Percentiles rank a stretch among this genome's conserved stretches.
Evolutionary conservation across 2,329 filamentous ascomycete genomes (phyloP).

Genomic region (Magnaporthales sp.): DNA sequence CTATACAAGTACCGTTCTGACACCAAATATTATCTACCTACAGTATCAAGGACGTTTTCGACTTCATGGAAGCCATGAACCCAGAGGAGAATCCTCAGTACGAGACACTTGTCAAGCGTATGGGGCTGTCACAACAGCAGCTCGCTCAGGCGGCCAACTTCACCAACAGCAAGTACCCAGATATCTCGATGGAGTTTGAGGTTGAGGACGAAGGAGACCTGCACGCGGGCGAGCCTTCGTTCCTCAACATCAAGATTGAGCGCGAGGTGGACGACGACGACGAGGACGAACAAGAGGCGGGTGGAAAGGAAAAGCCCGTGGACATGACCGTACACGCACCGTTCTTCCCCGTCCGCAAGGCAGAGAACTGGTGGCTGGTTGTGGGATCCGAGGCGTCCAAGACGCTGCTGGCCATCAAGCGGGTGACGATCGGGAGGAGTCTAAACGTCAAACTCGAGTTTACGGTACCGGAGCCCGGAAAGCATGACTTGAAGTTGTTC

Average conservation of each 20-base stretch:
- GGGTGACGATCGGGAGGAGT: conserved; percentile 71
- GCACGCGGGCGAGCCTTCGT: conserved; percentile 69
- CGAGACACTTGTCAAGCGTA: conserved; percentile 62
- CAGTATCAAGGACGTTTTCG: conserved; percentile 86
- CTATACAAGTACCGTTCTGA: conserved; percentile 19
- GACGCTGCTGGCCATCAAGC: conserved; percentile 85
- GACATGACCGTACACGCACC: conserved; percentile 87
- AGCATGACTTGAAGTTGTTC: conserved; percentile 83
- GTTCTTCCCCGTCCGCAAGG: conserved; percentile 86
- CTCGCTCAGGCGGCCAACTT: conserved; percentile 86
- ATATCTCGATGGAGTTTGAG: conserved; percentile 84
- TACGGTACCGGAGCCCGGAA: conserved; percentile 73
- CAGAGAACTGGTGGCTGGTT: conserved; percentile 98
- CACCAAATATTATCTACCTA: conserved; percentile 7
- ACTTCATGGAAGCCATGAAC: conserved; percentile 99
- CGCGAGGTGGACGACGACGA: conserved; percentile 69
- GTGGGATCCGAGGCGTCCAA: conserved; percentile 88
- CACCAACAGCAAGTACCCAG: conserved; percentile 93
- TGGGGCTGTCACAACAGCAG: conserved; percentile 74
- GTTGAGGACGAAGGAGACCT: conserved; percentile 75
- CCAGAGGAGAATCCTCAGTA: conserved; percentile 85
- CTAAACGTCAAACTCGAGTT: conserved; percentile 79
- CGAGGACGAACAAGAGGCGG: conserved; percentile 57
- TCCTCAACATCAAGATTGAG: conserved; percentile 76
- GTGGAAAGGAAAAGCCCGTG: conserved; percentile 59